Percentiles rank a stretch among this genome's conserved stretches.
Conservation (phyloP, 1,284 basidiomycete species). For the Austropuccinia psidii region DNA sequence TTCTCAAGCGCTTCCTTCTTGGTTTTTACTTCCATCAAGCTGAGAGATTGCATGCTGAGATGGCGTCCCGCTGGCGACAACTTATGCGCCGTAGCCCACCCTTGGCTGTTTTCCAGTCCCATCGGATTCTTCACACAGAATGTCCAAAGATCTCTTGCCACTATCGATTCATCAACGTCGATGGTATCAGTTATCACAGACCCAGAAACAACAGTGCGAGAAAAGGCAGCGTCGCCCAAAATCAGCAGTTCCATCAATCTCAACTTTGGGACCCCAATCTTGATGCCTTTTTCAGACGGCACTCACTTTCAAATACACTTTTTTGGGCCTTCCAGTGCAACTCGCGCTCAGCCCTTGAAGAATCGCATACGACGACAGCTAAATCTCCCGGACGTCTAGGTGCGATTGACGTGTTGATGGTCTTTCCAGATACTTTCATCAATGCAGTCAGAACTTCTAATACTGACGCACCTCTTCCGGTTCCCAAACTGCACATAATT, state of each 20-base stretch:
- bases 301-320: neutral
- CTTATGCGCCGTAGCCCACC: too few relatives aligned
- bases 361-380: slow-evolving; percentile 33
- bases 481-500: slow-evolving; percentile 23
- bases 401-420: slow-evolving; percentile 36
- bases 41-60: too few relatives aligned
- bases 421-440: slow-evolving; percentile 28
- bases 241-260: neutral
- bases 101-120: too few relatives aligned
- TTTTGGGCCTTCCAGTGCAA: slow-evolving; percentile 34
- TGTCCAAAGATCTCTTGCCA: neutral
- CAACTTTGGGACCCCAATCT: neutral
- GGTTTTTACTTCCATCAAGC: too few relatives aligned
- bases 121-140: neutral
- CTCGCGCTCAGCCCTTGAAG: slow-evolving; percentile 34
- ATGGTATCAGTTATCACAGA: too few relatives aligned
- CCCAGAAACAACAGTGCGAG: too few relatives aligned
- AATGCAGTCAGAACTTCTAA: slow-evolving; percentile 34
- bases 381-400: slow-evolving; percentile 36
- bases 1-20: too few relatives aligned
- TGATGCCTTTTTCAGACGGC: too few relatives aligned
- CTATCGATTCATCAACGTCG: neutral
- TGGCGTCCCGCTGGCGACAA: too few relatives aligned
- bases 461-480: slow-evolving; percentile 37
- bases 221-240: neutral